phyloP scores from a whole-genome alignment of 202 grass and related monocot genomes.

The Panicum hallii region DNA sequence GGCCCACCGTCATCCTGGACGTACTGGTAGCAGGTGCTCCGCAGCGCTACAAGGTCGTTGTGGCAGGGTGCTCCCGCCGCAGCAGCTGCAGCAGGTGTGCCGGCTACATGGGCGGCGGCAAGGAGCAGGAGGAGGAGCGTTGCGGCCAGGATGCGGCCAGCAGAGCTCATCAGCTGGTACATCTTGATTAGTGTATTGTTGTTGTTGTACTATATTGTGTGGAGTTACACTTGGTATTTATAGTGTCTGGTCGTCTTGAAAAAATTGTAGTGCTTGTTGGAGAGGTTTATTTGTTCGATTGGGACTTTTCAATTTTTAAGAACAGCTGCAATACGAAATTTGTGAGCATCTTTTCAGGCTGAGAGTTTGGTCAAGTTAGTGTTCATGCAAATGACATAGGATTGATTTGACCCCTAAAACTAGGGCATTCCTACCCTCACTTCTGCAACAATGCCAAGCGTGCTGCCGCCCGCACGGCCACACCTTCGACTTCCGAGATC shows the following conservation, averaged over 20 bases:
- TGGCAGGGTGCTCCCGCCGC: slow-evolving; percentile 4
- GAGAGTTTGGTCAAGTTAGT: not conserved
- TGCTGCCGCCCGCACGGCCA: not conserved
- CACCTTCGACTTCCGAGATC: not conserved
- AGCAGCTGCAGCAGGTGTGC: not conserved
- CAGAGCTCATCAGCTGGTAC: slow-evolving; percentile 14
- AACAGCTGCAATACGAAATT: not conserved
- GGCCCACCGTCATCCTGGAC: not conserved
- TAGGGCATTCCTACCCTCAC: no score
- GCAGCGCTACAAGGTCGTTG: slow-evolving; percentile 18
- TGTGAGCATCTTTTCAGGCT: slow-evolving; percentile 19
- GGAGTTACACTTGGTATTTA: slow-evolving; percentile 1
- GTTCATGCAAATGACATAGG: not conserved
- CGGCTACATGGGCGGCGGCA: not conserved
- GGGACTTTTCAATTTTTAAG: not conserved
- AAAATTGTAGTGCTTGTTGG: not conserved
- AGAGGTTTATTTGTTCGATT: not conserved
- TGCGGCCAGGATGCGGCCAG: not conserved
- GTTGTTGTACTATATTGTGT: not conserved
- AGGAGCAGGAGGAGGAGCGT: slow-evolving; percentile 27
- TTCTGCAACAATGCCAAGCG: slow-evolving; percentile 1
- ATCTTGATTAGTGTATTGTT: slow-evolving; percentile 2
- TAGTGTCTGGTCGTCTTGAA: not conserved
- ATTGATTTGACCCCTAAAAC: not conserved
- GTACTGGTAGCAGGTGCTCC: slow-evolving; percentile 31